Conservation (phyloP, 2,329 filamentous ascomycete species). For the Aspergillus sp. region DNA sequence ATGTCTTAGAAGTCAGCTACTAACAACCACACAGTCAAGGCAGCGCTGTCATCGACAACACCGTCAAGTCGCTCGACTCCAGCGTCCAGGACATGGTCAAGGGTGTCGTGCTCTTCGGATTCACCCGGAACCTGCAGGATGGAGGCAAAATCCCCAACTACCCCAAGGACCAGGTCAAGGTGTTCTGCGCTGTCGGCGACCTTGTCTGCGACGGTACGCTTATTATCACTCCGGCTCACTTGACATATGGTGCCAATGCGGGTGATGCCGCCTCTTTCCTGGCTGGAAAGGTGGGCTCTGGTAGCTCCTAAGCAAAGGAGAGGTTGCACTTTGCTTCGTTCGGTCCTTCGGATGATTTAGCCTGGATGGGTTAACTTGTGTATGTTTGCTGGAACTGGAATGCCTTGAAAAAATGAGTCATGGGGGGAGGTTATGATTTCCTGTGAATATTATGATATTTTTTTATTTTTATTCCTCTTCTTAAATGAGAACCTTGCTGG, state of each 20-base stretch:
- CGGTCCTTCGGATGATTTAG: too few relatives aligned
- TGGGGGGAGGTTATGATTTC: too few relatives aligned
- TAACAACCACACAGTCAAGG: constrained; percentile 29
- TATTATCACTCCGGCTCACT: constrained; percentile 17
- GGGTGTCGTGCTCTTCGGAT: constrained; percentile 41
- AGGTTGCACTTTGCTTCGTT: not conserved
- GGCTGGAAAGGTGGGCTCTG: constrained; percentile 7
- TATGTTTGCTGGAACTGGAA: too few relatives aligned
- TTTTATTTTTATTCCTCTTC: too few relatives aligned
- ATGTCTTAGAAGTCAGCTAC: constrained; percentile 1
- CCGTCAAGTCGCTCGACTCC: constrained; percentile 30
- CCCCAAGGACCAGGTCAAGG: constrained; percentile 12
- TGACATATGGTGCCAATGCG: constrained; percentile 17
- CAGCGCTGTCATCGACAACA: constrained; percentile 40
- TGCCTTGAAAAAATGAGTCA: too few relatives aligned
- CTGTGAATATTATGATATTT: too few relatives aligned
- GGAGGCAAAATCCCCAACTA: constrained; percentile 25
- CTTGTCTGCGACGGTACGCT: constrained; percentile 18
- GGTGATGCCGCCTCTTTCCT: constrained; percentile 14
- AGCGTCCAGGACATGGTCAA: constrained; percentile 24
- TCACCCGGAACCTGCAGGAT: constrained; percentile 36
- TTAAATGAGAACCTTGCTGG: too few relatives aligned
- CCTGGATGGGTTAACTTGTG: too few relatives aligned
- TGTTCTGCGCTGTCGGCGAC: constrained; percentile 22
- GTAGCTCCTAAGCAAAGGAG: not conserved